A percentile compares a stretch with the other conserved stretches of the same genome.
Evolutionary conservation across 2,329 filamentous ascomycete species (phyloP).

Genomic region (Ceratocystis huliohia): DNA sequence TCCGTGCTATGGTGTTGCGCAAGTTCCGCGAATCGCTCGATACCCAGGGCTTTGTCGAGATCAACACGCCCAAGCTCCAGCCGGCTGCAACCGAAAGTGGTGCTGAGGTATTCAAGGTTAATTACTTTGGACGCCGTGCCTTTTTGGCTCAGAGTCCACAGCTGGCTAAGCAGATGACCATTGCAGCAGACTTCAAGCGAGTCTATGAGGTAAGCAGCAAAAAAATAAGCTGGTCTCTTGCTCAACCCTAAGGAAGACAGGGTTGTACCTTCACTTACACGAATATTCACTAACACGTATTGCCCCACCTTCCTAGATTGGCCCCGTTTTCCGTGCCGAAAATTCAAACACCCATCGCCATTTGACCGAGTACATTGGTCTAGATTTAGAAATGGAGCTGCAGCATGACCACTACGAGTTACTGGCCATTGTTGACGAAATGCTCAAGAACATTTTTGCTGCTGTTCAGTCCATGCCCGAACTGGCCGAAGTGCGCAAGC

Average conservation of each 20-base stretch:
- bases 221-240: background rate
- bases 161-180: slow-evolving; percentile 83
- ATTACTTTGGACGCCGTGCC: slow-evolving; percentile 78
- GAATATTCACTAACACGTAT: background rate
- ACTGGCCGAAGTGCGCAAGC: slow-evolving; percentile 64
- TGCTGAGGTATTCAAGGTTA: slow-evolving; percentile 78
- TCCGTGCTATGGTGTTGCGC: slow-evolving; percentile 68
- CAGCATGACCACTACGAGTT: slow-evolving; percentile 84
- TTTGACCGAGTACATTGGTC: slow-evolving; percentile 83
- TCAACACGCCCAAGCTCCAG: slow-evolving; percentile 86
- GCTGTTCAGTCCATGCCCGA: slow-evolving; percentile 43
- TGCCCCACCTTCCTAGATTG: slow-evolving; percentile 36
- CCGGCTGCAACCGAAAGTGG: slow-evolving; percentile 83
- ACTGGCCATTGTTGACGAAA: slow-evolving; percentile 61
- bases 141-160: slow-evolving; percentile 89
- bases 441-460: slow-evolving; percentile 60
- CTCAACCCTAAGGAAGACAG: background rate
- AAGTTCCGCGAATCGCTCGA: slow-evolving; percentile 69
- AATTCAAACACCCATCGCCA: slow-evolving; percentile 94
- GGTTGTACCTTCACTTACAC: background rate
- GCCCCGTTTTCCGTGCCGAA: slow-evolving; percentile 82
- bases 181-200: slow-evolving; percentile 75
- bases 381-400: slow-evolving; percentile 88
- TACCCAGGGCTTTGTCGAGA: slow-evolving; percentile 70
- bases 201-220: slow-evolving; percentile 58